Base-by-base conservation (phyloP, 1,284 basidiomycete species). In the Austroboletus novae-zelandiae region DNA sequence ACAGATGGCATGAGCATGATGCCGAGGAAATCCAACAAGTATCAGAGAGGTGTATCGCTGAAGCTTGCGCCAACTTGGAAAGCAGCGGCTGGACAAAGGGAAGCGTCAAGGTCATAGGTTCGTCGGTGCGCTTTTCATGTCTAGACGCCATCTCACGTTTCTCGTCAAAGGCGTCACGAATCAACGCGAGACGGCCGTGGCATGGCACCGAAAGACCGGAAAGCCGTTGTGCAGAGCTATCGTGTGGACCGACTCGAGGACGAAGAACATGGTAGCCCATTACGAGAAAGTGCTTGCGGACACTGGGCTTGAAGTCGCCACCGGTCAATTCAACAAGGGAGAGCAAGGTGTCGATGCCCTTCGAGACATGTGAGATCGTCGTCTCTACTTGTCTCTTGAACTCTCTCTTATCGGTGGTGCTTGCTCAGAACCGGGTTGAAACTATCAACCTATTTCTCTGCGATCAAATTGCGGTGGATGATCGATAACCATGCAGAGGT, bases 401-500 rank as follows among this genome's bases (percentile, higher is more conserved):
- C 48, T 42, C 30, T 36, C 45, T 43, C 43, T 23, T 23, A 43
- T 43, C 29, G 10, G 40, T 40, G 2, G 17, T 40, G 9, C 40
- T 45, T 50, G 17, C 4, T 50, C 40, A 94, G 89, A 49, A 97
- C 93, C 41, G 94, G 94, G 34, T 79, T 97, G 37, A 90, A 90
- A n/a, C 75, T 98, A 18, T 96, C 93, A 18, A 98, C 95, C 0
- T 98, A 98, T 73, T 98, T 98, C 72, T 95, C 94, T 9, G 94
- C 90, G 4, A 88, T 96, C 71, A 99, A 98, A 74, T 77, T 98
- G 52, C 83, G 90, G 42, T 99, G 96, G 96, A 94, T 99, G 89
- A 82, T 97, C 54, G 90, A 96, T 68, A 86, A 98, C 68, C 72
- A 90, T 59, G 78, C 81, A n/a, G 81, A 84, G 34, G 94, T 98